Base-by-base conservation (phyloP, 352 stramenopile genomes). In the Phytophthora macrochlamydospora region DNA sequence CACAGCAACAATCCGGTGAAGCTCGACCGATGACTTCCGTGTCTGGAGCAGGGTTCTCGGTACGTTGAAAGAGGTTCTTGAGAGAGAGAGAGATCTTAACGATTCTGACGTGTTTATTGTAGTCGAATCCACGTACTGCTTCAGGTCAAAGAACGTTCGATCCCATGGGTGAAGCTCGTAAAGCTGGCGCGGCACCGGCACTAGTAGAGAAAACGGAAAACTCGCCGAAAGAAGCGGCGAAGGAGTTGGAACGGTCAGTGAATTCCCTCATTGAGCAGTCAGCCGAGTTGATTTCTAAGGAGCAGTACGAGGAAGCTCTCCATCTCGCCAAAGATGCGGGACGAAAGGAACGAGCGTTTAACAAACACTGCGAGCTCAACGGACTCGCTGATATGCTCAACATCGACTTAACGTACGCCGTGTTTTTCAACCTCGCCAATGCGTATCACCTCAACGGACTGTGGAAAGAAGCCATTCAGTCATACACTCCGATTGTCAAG, bases 391-490 rank as follows among this genome's bases (percentile, higher is more conserved):
- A 98, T 60, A 59, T 97, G 71, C 81, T 97, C 43, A 98, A 98
- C 66, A 81, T 98, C 46, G 95, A 98, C 56, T 75, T 99, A 29
- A 98, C 90, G 12, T 98, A 97, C 72, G 86, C 94, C 6, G 91
- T 98, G 31, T 97, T 93, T 66, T 98, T 99, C 69, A 98, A 97
- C 56, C 71, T 99, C 13, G 96, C 96, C 5, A 91, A 95, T 57
- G 87, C 89, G 4, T 99, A 98, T 71, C 89, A 98, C 71, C 59
- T 93, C 30, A 98, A 98, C 72, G 91, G 90, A 12, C 91, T 98
- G 60, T 95, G 90, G 75, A 95, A 97, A 65, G 93, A 99, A 57
- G 96, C 97, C 0, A 88, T 99, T 35, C 90, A 98, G 71, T 94
- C 84, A 58, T 99, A 99, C 70, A 93, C 89, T 7, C 82, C 92